Base-by-base conservation (phyloP, 208 protist genomes). In the Porcisia hertigi region DNA sequence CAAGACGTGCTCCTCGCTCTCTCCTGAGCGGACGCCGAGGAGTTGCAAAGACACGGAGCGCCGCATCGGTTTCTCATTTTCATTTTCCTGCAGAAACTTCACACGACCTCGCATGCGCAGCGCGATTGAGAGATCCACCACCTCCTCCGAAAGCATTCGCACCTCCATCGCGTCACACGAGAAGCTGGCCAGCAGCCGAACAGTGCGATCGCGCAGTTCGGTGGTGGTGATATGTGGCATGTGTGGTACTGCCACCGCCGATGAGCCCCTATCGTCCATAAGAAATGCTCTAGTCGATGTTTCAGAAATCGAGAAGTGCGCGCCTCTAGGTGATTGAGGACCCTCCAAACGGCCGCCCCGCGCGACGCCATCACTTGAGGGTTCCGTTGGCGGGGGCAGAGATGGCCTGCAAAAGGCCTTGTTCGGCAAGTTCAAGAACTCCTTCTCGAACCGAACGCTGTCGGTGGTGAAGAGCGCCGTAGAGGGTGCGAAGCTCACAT, bases 401-500 rank as follows among this genome's bases (percentile, higher is more conserved):
- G 70, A 39, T 23, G 67, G 55, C 23, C 59, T 47, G 55, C 73
- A 77, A 73, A 88, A 88, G n/a, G 75, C 65, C 9, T 8, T 64
- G 72, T 84, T 83, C 3, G 76, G 30, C 41, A 87, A 69, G 73
- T 83, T 86, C 58, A 85, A 76, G 65, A 85, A 92, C 34, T 77
- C 23, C 79, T 97, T 94, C 74, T 94, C 87, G 49, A 97, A 76
- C 7, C 58, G 72, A 87, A 94, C 53, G 75, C 83, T 75, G 49
- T 77, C 73, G 41, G 84, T 85, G 12, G 85, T 93, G 74, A 88
- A 83, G 12, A 97, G 84, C 16, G 83, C 65, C 12, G 93, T 81
- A 47, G 84, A 84, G 11, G 86, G 59, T 39, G 85, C 92, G 70
- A 91, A 96, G 79, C 91, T 92, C 30, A 94, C 88, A 84, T 93